phyloP scores from a whole-genome alignment of 768 basidiomycete species.

The Mycena vitilis region DNA sequence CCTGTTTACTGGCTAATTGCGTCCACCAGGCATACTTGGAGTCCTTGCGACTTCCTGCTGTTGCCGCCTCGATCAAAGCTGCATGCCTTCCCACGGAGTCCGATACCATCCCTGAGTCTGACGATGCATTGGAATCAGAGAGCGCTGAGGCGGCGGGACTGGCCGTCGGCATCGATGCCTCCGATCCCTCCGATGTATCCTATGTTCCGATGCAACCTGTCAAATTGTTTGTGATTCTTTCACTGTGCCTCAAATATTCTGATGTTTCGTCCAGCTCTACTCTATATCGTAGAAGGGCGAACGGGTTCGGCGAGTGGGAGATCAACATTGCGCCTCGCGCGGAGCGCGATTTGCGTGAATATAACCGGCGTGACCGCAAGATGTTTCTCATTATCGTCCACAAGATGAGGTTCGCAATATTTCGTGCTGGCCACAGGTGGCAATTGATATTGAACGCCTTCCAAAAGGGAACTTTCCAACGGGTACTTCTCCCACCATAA shows the following conservation, averaged over 20 bases:
- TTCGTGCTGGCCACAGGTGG: not conserved
- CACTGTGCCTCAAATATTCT: not conserved
- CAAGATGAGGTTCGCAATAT: slow-evolving; percentile 55
- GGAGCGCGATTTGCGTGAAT: slow-evolving; percentile 39
- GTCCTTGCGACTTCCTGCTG: slow-evolving; percentile 24
- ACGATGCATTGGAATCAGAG: not conserved
- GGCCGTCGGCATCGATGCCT: not conserved
- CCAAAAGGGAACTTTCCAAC: slow-evolving; percentile 51
- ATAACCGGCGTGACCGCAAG: slow-evolving; percentile 47
- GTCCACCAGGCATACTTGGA: slow-evolving; percentile 25
- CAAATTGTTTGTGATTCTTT: slow-evolving; percentile 25
- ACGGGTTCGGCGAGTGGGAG: slow-evolving; percentile 47
- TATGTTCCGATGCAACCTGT: not conserved
- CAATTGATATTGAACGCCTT: not conserved
- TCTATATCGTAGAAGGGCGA: slow-evolving; percentile 24
- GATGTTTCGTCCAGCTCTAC: slow-evolving; percentile 15
- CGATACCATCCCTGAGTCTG: not conserved
- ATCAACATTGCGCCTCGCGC: slow-evolving; percentile 50
- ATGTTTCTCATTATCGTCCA: slow-evolving; percentile 55
- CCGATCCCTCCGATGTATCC: slow-evolving; percentile 2
- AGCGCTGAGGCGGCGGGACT: not conserved
- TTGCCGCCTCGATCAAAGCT: slow-evolving; percentile 19
- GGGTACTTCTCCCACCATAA: slow-evolving; percentile 64
- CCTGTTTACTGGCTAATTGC: not conserved
- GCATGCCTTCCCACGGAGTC: slow-evolving; percentile 1